phyloP scores from a whole-genome alignment of 495 filamentous ascomycete species.

The Rusavskia elegans region DNA sequence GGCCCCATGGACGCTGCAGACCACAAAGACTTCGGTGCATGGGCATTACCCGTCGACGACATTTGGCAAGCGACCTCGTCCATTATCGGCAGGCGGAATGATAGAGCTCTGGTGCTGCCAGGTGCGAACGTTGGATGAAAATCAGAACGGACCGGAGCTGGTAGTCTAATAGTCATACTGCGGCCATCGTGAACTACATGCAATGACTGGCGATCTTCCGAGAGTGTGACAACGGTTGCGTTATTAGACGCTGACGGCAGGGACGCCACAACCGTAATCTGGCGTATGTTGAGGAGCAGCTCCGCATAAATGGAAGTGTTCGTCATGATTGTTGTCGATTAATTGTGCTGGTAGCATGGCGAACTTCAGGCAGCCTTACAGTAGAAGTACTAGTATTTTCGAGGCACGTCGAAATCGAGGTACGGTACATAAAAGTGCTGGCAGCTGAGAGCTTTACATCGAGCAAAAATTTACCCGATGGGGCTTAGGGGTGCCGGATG shows the following conservation, averaged over 20 bases:
- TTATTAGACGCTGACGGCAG: constrained; percentile 28
- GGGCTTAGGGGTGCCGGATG: too few relatives aligned
- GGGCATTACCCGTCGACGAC: constrained; percentile 5
- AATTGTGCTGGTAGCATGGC: too few relatives aligned
- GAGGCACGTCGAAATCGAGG: too few relatives aligned
- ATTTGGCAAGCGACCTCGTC: constrained; percentile 19
- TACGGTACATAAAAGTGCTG: too few relatives aligned
- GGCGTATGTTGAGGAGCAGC: constrained; percentile 71
- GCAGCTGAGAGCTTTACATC: too few relatives aligned
- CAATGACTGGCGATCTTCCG: constrained; percentile 32
- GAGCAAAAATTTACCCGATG: too few relatives aligned
- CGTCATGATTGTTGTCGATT: background rate
- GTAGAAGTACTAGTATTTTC: too few relatives aligned
- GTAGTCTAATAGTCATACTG: constrained; percentile 44
- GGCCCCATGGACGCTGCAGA: constrained; percentile 44
- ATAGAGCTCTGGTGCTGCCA: constrained; percentile 28
- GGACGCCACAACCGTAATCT: constrained; percentile 59
- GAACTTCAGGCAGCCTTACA: too few relatives aligned
- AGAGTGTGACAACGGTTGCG: constrained; percentile 17
- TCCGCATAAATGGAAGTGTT: constrained; percentile 60
- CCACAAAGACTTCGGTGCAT: constrained; percentile 51
- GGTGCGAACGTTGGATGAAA: constrained; percentile 21
- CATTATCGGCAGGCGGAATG: constrained; percentile 55
- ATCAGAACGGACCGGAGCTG: constrained; percentile 35
- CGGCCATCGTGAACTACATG: constrained; percentile 37